Percentiles rank a stretch among this genome's conserved stretches.
Conservation (phyloP, 2,329 filamentous ascomycete genomes). For the Bipolaris cookei region DNA sequence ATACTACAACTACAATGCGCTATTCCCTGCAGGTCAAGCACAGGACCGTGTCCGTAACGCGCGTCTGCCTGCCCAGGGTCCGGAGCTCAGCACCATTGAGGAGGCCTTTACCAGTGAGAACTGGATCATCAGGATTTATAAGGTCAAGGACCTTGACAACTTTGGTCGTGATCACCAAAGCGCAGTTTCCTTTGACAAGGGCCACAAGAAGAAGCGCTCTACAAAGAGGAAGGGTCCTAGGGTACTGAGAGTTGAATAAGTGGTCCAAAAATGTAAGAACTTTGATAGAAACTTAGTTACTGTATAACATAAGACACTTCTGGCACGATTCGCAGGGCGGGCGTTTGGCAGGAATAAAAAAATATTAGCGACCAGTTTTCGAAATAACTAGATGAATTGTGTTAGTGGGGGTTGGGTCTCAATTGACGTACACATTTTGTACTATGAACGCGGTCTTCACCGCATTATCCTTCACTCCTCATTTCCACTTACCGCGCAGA, state of each 20-base stretch:
- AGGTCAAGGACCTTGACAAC: constrained; percentile 99
- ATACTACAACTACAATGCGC: constrained; percentile 93
- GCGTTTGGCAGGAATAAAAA: constrained; percentile 42
- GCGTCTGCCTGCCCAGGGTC: constrained; percentile 80
- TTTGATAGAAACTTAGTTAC: constrained; percentile 29
- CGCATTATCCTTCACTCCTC: constrained; percentile 19
- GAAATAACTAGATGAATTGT: neutral
- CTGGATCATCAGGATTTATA: constrained; percentile 99
- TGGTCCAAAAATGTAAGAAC: constrained; percentile 5
- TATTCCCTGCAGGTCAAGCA: constrained; percentile 92
- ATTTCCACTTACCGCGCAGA: constrained; percentile 2
- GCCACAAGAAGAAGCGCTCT: constrained; percentile 82
- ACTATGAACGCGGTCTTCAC: neutral
- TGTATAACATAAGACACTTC: constrained; percentile 37
- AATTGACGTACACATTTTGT: neutral
- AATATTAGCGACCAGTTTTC: constrained; percentile 14
- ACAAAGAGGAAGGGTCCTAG: constrained; percentile 75
- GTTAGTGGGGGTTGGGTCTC: neutral
- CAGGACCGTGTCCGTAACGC: constrained; percentile 85
- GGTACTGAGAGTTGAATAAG: constrained; percentile 73
- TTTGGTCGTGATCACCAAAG: constrained; percentile 84
- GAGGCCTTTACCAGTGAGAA: constrained; percentile 99
- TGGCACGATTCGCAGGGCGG: constrained; percentile 26
- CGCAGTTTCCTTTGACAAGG: constrained; percentile 73
- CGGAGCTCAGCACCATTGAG: constrained; percentile 85